phyloP scores from a whole-genome alignment of 345 rosid genomes.

The Clausena lansium region DNA sequence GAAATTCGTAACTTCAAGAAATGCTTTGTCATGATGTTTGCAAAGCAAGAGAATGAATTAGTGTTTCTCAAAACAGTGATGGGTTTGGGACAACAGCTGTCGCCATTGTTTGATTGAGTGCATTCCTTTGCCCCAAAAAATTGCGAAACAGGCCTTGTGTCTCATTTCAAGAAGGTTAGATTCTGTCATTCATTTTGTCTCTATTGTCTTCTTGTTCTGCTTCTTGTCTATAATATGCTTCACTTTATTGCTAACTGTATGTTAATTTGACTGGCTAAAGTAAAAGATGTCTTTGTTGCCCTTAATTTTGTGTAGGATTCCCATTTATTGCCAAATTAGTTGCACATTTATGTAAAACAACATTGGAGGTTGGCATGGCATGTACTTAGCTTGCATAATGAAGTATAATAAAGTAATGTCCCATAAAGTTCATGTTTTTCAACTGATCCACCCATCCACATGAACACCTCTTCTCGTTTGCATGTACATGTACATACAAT shows the following conservation, averaged over 20 bases:
- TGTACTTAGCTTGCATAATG: not conserved
- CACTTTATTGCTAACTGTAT: not conserved
- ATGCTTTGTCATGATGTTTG: conserved; percentile 90
- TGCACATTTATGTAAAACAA: not conserved
- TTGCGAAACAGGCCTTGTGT: conserved; percentile 81
- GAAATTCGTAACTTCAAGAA: conserved; percentile 91
- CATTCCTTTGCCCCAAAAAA: conserved; percentile 65
- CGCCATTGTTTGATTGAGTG: conserved; percentile 88
- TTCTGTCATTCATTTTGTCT: not conserved
- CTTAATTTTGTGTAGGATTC: not conserved
- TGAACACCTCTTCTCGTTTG: not conserved
- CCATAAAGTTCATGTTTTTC: not conserved
- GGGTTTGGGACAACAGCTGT: conserved; percentile 74
- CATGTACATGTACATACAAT: no score
- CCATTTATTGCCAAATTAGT: not conserved
- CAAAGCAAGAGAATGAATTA: conserved; percentile 74
- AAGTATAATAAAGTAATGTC: not conserved
- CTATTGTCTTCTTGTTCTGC: not conserved
- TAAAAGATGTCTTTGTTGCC: not conserved
- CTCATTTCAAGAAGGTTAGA: conserved; percentile 76
- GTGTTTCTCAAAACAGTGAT: conserved; percentile 89
- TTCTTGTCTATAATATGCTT: conserved; percentile 1
- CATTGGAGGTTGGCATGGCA: not conserved
- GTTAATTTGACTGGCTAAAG: not conserved
- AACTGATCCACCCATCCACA: not conserved